Evolutionary conservation across 176 grass and related monocot genomes (phyloP), one percentile per base, ranked within the genome.

Genomic region (Oryza nivara): DNA sequence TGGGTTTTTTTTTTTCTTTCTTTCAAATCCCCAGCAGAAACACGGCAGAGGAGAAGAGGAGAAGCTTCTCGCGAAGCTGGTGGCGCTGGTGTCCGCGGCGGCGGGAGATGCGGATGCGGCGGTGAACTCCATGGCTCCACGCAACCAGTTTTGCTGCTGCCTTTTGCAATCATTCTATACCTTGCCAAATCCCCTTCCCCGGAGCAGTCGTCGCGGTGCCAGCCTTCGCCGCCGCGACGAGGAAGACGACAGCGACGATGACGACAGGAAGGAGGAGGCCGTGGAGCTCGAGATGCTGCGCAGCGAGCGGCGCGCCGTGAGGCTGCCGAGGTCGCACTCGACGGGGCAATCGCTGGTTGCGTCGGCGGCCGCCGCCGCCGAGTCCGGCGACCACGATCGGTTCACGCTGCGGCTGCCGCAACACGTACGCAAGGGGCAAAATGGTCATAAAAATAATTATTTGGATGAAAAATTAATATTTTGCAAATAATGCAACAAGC

Each of bases 381-480:
- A 64, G 66, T 80, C 49, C 4, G 58, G 81, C 65, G 76, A 88
- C 72, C 81, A 77, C 38, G 90, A 99, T 52, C 70, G 97, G 32
- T 96, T 94, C 84, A 99, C 97, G 16, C 86, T 96, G 51, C 88
- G 93, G 75, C 82, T 99, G 51, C 93, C 93, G 14, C 75, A 86
- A 2, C 86, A 85, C 67, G 88, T 99, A 67, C 71, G 85, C 30
- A 32, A 32, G 30, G 30, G 30, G 30, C 30, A 32, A 32, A 32
- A 32, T 32, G 30, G 30, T 32, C 2, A 32, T 30, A 32, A 32
- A 32, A 32, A 32, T 32, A 32, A 32, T 32, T 32, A 32, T 32
- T 32, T 32, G 30, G 30, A 32, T 32, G 30, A 32, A 32, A 32
- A 32, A 32, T 32, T 32, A 32, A 32, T 32, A 32, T 32, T 32